These are phyloP conservation scores for Sarcodon sp. DNA, from an alignment of 768 basidiomycete genomes.

Conservation along the genomic window DNA sequence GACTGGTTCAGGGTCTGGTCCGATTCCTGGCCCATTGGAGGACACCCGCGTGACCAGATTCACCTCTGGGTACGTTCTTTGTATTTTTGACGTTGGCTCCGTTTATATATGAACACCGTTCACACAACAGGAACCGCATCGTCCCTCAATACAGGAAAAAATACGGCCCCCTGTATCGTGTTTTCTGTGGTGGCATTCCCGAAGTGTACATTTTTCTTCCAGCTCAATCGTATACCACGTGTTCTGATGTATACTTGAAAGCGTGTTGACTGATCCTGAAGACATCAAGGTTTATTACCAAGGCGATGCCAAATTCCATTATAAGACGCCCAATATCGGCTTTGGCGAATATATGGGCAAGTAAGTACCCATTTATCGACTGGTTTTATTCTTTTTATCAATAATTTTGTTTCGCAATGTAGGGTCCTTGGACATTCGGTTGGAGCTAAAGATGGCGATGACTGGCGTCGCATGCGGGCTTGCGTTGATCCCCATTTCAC, in stretches of 20 bases:
- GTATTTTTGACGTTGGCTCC: not conserved
- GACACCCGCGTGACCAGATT: not conserved
- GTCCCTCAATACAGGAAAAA: not conserved
- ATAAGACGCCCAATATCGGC: conserved; percentile 1
- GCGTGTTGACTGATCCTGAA: conserved; percentile 1
- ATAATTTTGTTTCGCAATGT: too few relatives aligned
- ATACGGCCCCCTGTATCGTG: not conserved
- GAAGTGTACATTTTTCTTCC: not conserved
- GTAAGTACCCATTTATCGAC: too few relatives aligned
- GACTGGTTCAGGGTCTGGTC: not conserved
- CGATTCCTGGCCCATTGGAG: not conserved
- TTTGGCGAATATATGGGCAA: conserved; percentile 2
- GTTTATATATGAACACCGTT: not conserved
- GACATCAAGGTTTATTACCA: not conserved
- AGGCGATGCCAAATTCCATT: conserved; percentile 1
- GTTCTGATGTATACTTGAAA: not conserved
- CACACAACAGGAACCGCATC: not conserved
- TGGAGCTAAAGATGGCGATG: not conserved
- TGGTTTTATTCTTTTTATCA: too few relatives aligned
- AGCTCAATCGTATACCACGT: not conserved
- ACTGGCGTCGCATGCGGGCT: conserved; percentile 1
- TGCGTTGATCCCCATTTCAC: conserved; percentile 1
- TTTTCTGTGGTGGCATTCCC: not conserved
- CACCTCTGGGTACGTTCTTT: not conserved
- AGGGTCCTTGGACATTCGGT: conserved; percentile 1